Base-by-base conservation (phyloP, 352 stramenopile species). In the Blastocystis sp. region DNA sequence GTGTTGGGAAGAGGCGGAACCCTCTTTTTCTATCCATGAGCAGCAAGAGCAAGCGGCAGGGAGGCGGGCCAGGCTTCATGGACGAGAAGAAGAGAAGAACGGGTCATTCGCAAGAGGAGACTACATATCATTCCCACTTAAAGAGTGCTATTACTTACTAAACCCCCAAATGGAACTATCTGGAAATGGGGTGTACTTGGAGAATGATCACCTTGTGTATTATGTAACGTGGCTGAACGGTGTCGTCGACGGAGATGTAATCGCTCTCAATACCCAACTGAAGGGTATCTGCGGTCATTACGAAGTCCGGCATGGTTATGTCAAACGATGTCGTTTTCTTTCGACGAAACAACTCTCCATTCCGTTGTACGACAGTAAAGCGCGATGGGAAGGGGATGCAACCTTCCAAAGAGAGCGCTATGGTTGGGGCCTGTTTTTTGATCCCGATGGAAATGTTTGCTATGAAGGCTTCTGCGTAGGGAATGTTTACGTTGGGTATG, bases 401-500 rank as follows among this genome's bases (percentile, higher is more conserved):
- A 45, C 48, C 17, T 52, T 14, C 3, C 19, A 52, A 48, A 23
- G 14, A 14, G 38, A 53, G 23, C 52, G 52, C 14, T 84, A 59
- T 52, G 74, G 74, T 69, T 84, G 74, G 74, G 74, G 74, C 23
- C 40, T 28, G 34, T 64, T 67, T 45, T 84, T 41, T 28, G 56
- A 84, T 17, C 34, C 45, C 40, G n/a, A 84, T 10, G 48, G 48
- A 2, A 28, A 67, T 9, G 17, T 84, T n/a, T 21, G 45, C 4
- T 84, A 67, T 56, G 56, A 62, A 34, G 74, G 74, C 3, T 84
- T 84, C 48, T 56, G 48, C 14, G 1, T 56, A 17, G 48, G 48
- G 48, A 56, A 56, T 56, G 14, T 56, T 7, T 56, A 56, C 48
- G 5, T 56, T 14, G 48, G 48, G 5, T 56, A 56, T 14, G 48